phyloP scores from a whole-genome alignment of 257 asterid species.

The Gardenia jasminoides region DNA sequence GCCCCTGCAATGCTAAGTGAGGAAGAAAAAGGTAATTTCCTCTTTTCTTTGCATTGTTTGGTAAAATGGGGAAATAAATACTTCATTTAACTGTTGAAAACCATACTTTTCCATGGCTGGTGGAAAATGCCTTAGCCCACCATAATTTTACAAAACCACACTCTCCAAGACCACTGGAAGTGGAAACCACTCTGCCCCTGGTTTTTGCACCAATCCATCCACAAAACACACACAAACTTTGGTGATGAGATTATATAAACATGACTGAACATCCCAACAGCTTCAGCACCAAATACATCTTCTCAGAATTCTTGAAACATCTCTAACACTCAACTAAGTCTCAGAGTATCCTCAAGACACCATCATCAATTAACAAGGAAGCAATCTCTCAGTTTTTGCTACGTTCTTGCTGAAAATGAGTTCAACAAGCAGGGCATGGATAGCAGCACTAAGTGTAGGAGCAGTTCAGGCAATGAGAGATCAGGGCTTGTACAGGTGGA shows the following conservation, averaged over 20 bases:
- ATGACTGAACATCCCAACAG: background rate
- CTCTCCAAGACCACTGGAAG: constrained; percentile 3
- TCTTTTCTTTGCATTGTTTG: no score
- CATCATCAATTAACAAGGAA: no score
- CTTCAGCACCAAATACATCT: background rate
- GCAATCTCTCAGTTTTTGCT: no score
- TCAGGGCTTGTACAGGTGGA: constrained; percentile 30
- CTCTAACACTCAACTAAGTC: no score
- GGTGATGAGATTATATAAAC: background rate
- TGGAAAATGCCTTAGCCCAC: no score
- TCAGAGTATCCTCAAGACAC: no score
- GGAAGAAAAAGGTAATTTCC: no score
- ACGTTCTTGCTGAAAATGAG: constrained; percentile 18
- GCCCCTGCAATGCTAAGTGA: no score
- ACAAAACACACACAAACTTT: background rate
- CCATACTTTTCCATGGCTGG: background rate
- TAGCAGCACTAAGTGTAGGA: constrained; percentile 26
- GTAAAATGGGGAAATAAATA: no score
- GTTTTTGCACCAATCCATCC: background rate
- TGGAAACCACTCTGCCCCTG: background rate
- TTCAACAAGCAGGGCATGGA: constrained; percentile 26
- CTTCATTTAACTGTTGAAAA: background rate
- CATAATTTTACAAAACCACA: no score
- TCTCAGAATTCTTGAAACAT: background rate
- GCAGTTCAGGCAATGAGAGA: constrained; percentile 28